These are phyloP conservation scores for Noccaea caerulescens DNA, from an alignment of 345 rosid species.

Conservation along the genomic window DNA sequence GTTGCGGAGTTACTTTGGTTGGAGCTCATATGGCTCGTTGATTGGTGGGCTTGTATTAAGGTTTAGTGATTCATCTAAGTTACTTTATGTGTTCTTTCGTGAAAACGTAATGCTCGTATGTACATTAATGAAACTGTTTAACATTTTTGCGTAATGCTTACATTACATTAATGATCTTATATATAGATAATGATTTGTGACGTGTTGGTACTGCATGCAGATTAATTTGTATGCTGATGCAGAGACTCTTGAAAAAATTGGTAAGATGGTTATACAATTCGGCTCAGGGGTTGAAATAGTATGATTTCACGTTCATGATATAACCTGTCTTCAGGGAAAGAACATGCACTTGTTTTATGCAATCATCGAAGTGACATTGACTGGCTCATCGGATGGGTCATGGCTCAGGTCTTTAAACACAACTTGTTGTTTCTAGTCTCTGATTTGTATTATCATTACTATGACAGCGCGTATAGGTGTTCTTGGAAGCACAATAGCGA, in stretches of 20 bases:
- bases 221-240: slow-evolving; percentile 57
- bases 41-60: slow-evolving; percentile 74
- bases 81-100: too few relatives aligned
- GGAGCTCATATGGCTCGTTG: slow-evolving; percentile 64
- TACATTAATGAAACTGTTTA: too few relatives aligned
- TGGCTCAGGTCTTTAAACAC: slow-evolving; percentile 59
- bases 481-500: slow-evolving; percentile 62
- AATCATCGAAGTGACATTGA: slow-evolving; percentile 69
- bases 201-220: slow-evolving; percentile 43
- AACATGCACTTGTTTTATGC: slow-evolving; percentile 57
- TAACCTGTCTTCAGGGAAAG: slow-evolving; percentile 55
- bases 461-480: slow-evolving; percentile 63
- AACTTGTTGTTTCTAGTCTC: slow-evolving; percentile 2
- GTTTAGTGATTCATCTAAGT: slow-evolving; percentile 28
- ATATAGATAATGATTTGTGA: too few relatives aligned
- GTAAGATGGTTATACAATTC: slow-evolving; percentile 34
- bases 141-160: too few relatives aligned
- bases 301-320: slow-evolving; percentile 6
- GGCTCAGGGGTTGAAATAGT: too few relatives aligned
- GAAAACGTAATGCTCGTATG: too few relatives aligned
- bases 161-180: too few relatives aligned
- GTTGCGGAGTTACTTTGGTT: slow-evolving; percentile 60
- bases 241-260: slow-evolving; percentile 52
- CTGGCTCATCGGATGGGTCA: slow-evolving; percentile 63
- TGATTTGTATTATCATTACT: slow-evolving; percentile 31